A percentile compares a stretch with the other conserved stretches of the same genome.
These are phyloP conservation scores for Kodamaea fukazawae DNA, from an alignment of 805 yeast genomes.

Conservation along the genomic window DNA sequence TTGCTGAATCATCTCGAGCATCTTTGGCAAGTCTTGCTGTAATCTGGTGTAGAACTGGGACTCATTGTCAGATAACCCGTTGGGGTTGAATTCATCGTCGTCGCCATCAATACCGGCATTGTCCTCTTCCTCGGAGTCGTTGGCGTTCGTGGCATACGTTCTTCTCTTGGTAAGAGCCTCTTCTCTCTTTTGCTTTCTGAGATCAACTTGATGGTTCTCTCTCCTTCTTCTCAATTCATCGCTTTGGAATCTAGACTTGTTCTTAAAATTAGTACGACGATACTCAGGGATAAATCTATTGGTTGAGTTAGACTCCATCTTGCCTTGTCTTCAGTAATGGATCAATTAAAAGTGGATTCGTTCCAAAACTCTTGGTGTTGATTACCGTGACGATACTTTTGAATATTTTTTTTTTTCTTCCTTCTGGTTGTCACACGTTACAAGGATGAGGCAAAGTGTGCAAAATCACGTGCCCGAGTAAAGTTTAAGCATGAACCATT, in stretches of 20 bases:
- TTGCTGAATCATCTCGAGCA: conserved; percentile 79
- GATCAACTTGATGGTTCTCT: conserved; percentile 94
- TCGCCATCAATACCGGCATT: conserved; percentile 43
- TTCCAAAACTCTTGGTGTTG: too few species aligned
- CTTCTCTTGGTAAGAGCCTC: conserved; percentile 93
- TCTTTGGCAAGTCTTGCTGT: conserved; percentile 69
- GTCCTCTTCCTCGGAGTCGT: conserved; percentile 44
- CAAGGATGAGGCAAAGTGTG: background rate
- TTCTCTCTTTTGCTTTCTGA: conserved; percentile 94
- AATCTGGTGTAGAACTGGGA: conserved; percentile 39
- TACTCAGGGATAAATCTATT: conserved; percentile 92
- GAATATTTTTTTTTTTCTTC: conserved; percentile 4
- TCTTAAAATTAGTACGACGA: conserved; percentile 94
- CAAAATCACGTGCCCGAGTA: background rate
- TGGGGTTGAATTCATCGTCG: conserved; percentile 33
- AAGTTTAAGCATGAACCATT: too few species aligned
- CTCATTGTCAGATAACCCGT: conserved; percentile 44
- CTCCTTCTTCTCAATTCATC: conserved; percentile 98
- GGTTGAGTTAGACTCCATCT: conserved; percentile 74
- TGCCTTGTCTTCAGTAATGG: conserved; percentile 1
- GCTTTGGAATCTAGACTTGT: conserved; percentile 87
- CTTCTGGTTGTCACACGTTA: conserved; percentile 7
- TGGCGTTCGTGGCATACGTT: conserved; percentile 52
- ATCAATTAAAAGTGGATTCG: too few species aligned
- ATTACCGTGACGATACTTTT: background rate